Percentiles rank a stretch among this genome's conserved stretches.
phyloP scores from a whole-genome alignment of 2,329 filamentous ascomycete species.

The Pleomassaria siparia region DNA sequence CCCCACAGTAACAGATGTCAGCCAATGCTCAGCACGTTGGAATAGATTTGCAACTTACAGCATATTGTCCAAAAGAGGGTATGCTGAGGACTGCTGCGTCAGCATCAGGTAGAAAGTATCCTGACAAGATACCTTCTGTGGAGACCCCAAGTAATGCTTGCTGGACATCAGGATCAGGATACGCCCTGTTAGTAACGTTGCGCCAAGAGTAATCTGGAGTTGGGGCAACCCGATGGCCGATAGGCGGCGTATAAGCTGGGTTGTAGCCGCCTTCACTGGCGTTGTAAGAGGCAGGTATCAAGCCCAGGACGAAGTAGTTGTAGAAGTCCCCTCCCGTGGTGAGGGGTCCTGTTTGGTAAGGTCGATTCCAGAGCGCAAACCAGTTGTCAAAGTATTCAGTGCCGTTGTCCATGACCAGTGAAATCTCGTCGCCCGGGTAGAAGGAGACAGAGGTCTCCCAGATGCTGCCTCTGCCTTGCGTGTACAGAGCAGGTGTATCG shows the following conservation, averaged over 20 bases:
- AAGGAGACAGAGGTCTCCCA: conserved; percentile 36
- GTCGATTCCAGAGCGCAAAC: conserved; percentile 25
- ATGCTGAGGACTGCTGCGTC: conserved; percentile 48
- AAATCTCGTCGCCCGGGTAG: conserved; percentile 32
- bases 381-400: conserved; percentile 15
- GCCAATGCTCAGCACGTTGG: no score
- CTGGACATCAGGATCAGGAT: conserved; percentile 20
- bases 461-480: conserved; percentile 16
- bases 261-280: neutral
- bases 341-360: conserved; percentile 29
- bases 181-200: conserved; percentile 19
- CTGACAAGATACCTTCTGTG: conserved; percentile 34
- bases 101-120: conserved; percentile 46
- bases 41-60: no score
- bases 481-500: conserved; percentile 17
- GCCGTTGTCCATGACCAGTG: conserved; percentile 20
- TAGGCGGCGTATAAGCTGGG: neutral
- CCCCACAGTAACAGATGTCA: no score
- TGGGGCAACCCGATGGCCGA: neutral
- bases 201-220: conserved; percentile 16
- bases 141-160: conserved; percentile 21
- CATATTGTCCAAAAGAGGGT: conserved; percentile 36
- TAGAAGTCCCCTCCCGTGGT: conserved; percentile 48
- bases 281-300: conserved; percentile 20
- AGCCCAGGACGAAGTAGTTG: conserved; percentile 46